Evolutionary conservation across 1,284 basidiomycete species (phyloP), one percentile per base, ranked within the genome.

Genomic region (Pterulicium gracile): DNA sequence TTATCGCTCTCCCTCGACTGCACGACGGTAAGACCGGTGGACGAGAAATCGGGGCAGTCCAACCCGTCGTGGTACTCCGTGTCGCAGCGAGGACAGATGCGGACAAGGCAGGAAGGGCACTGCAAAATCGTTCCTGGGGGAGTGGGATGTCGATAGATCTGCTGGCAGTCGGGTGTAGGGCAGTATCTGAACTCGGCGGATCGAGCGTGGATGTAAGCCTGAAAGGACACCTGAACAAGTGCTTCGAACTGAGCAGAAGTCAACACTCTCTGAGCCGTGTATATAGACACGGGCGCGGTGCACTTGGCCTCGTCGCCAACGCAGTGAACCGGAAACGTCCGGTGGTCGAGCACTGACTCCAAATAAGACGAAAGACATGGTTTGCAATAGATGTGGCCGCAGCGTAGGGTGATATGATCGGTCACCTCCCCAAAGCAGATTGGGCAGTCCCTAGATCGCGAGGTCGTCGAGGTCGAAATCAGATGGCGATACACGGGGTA

Each of bases 91-190:
- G 73, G 60, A 47, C 78, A 81, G 18, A 78, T 63, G 0, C 61
- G 55, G 5, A 63, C 57, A 48, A 77, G 73, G 54, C 78, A 81
- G 1, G 73, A 73, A 1, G 69, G 68, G 49, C 72, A 73, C 15
- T 64, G 60, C 10, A 60, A 12, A 50, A 66, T 49, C 2, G 54
- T 35, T 1, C 50, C 49, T 14, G 53, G 51, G 3, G 59, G 47
- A n/a, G 57, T 54, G 35, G 55, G 61, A 39, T 39, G 36, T 18
- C 69, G 66, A 56, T 78, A 79, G 1, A 79, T 65, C 54, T 78
- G 76, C 3, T 56, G 65, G 50, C 77, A 80, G 49, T 75, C 77
- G 0, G 77, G 69, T 0, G 76, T 80, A 35, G 63, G 68, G 58
- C 77, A 80, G 48, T 72, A 73, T 44, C 66, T 69, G 56, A 71